These are phyloP conservation scores for Epichloe gansuensis DNA, from an alignment of 2,329 filamentous ascomycete species.

Conservation along the genomic window DNA sequence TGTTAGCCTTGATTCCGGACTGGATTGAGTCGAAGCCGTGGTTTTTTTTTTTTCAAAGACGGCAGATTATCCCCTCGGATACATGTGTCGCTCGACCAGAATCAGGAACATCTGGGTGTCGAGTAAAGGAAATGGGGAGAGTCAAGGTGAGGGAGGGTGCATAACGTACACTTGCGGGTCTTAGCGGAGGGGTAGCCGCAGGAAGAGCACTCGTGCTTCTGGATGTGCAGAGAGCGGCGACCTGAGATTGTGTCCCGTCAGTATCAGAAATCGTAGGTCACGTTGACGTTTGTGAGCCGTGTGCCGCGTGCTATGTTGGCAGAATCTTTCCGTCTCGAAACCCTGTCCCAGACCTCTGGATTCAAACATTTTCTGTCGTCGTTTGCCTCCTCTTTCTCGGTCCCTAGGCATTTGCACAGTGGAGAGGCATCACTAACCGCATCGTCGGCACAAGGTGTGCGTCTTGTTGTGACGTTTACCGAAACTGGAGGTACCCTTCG, in stretches of 20 bases:
- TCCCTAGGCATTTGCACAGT: slow-evolving; percentile 5
- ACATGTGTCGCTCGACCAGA: too few relatives aligned
- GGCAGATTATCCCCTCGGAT: too few relatives aligned
- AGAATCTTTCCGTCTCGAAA: not conserved
- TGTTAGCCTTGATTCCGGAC: not conserved
- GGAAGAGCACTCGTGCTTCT: slow-evolving; percentile 93
- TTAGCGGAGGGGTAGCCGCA: slow-evolving; percentile 98
- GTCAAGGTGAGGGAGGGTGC: not conserved
- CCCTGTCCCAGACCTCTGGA: not conserved
- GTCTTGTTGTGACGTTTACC: slow-evolving; percentile 84
- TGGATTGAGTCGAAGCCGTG: not conserved
- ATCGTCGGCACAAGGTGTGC: slow-evolving; percentile 96
- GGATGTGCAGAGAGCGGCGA: slow-evolving; percentile 95
- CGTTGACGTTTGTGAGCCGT: not conserved
- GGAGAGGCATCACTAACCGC: slow-evolving; percentile 54
- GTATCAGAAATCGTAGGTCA: slow-evolving; percentile 1
- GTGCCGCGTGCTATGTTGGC: not conserved
- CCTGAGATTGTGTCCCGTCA: slow-evolving; percentile 36
- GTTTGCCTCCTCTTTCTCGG: slow-evolving; percentile 6
- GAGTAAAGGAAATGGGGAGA: not conserved
- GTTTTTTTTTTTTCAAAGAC: not conserved
- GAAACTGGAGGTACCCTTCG: slow-evolving; percentile 46
- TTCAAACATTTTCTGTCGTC: not conserved
- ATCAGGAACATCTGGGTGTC: not conserved
- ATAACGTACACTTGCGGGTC: slow-evolving; percentile 89